A percentile compares a stretch with the other conserved stretches of the same genome.
Evolutionary conservation across 495 filamentous ascomycete genomes (phyloP).

Genomic region (Patellaria atrata): DNA sequence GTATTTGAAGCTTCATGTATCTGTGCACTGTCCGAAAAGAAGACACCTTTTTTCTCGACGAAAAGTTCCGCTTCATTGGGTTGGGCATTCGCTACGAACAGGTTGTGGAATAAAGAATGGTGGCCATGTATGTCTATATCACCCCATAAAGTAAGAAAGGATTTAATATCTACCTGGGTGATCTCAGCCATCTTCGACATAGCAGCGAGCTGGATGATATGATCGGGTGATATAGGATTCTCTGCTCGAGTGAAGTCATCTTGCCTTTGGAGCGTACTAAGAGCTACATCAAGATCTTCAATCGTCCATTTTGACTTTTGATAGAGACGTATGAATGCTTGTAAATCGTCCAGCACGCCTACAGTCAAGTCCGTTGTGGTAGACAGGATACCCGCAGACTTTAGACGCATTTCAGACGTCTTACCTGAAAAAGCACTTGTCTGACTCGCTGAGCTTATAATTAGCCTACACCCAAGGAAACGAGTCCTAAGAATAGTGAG

Average conservation of each 20-base stretch:
- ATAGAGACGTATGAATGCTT: not conserved
- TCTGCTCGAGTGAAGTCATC: no score
- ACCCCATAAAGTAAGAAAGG: not conserved
- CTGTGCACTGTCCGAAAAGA: no score
- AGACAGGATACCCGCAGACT: no score
- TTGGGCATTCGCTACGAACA: slow-evolving; percentile 13
- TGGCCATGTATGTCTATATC: not conserved
- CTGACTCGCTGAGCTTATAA: no score
- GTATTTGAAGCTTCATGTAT: no score
- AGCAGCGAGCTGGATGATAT: not conserved
- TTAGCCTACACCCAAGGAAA: no score
- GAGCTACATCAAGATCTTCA: not conserved
- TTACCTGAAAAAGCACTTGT: no score
- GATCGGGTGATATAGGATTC: not conserved
- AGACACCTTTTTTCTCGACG: no score
- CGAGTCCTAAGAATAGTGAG: no score
- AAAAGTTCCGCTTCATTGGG: slow-evolving; percentile 1
- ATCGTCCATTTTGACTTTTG: not conserved
- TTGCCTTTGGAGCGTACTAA: not conserved
- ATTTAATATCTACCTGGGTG: not conserved
- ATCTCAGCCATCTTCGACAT: not conserved
- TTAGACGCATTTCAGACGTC: no score
- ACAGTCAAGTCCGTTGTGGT: not conserved
- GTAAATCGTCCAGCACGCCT: not conserved
- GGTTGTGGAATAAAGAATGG: not conserved